Evolutionary conservation across 495 filamentous ascomycete genomes (phyloP).

Genomic region (Daldinia loculata): DNA sequence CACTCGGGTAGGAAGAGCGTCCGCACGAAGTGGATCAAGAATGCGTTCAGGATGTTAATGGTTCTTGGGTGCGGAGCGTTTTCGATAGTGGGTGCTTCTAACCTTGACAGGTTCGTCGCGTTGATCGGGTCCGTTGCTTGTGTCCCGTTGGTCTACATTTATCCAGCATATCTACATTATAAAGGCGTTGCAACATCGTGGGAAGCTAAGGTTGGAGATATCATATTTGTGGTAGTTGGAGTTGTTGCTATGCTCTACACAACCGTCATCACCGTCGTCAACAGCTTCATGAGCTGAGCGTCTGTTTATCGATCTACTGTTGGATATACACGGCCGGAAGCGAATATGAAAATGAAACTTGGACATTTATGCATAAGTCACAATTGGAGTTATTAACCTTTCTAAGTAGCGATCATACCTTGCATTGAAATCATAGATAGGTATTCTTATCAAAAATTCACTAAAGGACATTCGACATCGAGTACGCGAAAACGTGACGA

Average conservation of each 20-base stretch:
- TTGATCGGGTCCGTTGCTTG: constrained; percentile 70
- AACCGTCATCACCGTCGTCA: constrained; percentile 62
- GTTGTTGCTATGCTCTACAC: constrained; percentile 70
- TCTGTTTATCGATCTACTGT: not conserved
- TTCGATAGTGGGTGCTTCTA: constrained; percentile 62
- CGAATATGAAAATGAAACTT: constrained; percentile 10
- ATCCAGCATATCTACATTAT: constrained; percentile 74
- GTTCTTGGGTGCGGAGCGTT: constrained; percentile 61
- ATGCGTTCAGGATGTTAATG: constrained; percentile 60
- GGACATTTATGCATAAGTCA: not conserved
- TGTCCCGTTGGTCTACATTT: constrained; percentile 93
- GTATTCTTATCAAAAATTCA: not conserved
- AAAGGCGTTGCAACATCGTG: constrained; percentile 62
- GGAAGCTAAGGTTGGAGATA: constrained; percentile 60
- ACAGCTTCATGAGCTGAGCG: constrained; percentile 49
- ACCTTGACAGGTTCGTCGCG: constrained; percentile 71
- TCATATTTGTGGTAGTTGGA: constrained; percentile 64
- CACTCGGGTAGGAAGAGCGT: constrained; percentile 63
- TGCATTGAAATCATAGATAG: not conserved
- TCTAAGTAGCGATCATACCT: not conserved
- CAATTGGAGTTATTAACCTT: constrained; percentile 15
- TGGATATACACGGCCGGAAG: not conserved
- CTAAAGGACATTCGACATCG: not conserved
- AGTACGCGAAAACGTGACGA: not conserved
- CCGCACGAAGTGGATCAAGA: constrained; percentile 73